Evolutionary conservation across 371 early-diverging fungal species (phyloP).

Genomic region (Mortierella polycephala): DNA sequence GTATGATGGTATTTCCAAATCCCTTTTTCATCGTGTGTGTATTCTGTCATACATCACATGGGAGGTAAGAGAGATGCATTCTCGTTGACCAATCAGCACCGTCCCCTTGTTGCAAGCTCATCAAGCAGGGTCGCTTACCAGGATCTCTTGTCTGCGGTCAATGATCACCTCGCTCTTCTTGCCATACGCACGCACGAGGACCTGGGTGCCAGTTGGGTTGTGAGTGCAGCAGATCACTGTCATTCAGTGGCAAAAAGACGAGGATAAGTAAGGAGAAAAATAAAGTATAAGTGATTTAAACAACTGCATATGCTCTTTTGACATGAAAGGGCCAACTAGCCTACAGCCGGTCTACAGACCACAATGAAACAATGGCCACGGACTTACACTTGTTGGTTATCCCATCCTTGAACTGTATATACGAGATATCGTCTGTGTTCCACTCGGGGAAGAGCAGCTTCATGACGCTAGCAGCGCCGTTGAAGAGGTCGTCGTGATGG

Average conservation of each 20-base stretch:
- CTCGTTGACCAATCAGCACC: no score
- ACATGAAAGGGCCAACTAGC: no score
- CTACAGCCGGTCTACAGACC: not conserved
- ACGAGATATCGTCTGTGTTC: conserved; percentile 68
- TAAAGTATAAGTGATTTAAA: conserved; percentile 7
- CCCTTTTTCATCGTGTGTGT: no score
- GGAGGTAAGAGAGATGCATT: no score
- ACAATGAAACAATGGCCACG: not conserved
- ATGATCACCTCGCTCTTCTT: conserved; percentile 87
- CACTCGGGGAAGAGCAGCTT: conserved; percentile 79
- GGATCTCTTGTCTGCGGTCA: conserved; percentile 88
- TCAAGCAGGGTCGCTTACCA: conserved; percentile 63
- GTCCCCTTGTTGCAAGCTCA: not conserved
- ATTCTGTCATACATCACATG: no score
- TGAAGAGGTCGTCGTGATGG: conserved; percentile 66
- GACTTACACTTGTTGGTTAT: conserved; percentile 90
- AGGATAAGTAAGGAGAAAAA: not conserved
- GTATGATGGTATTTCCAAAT: no score
- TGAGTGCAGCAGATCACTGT: conserved; percentile 83
- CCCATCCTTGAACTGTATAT: conserved; percentile 88
- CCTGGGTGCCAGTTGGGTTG: conserved; percentile 65
- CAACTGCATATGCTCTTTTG: not conserved
- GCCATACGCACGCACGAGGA: conserved; percentile 92
- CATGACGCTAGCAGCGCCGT: conserved; percentile 70
- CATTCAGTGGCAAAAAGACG: not conserved